Base-by-base conservation (phyloP, 2,329 filamentous ascomycete species). In the Thermochaetoides dissita region DNA sequence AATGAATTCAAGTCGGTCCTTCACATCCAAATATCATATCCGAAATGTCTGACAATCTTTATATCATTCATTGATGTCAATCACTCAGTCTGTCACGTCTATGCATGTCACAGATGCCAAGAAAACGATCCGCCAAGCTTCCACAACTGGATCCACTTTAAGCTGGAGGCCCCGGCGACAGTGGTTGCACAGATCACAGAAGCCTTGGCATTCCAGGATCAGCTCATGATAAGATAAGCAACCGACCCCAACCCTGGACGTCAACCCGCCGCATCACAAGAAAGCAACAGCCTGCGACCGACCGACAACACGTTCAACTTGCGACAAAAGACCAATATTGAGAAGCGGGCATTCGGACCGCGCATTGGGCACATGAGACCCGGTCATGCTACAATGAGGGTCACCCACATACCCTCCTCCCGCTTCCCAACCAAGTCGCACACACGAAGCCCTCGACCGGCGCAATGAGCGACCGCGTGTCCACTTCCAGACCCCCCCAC, bases 381-480 rank as follows among this genome's bases (percentile, higher is more conserved):
- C 9, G 29, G 7, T 12, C 8, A 7, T 7, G 7, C n/a, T 11
- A 39, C 38, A 39, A 34, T 31, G 4, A 29, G 36, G 43, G 43
- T 46, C 46, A 45, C 48, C 9, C 30, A 46, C 36, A 38, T 31
- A 37, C 35, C 41, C 17, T 11, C 35, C 3, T 30, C 12, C 10
- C 11, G 28, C 30, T 37, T 24, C 17, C 17, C 17, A 24, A 24
- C 5, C 5, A 24, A 24, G 17, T 24, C 17, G 17, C 17, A 24
- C 17, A 24, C 40, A 45, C 10, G 40, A 51, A 47, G 49, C 38
- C 44, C 41, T 44, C 36, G 28, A n/a, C 38, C 36, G 38, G 41
- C 43, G 38, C 49, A 48, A 45, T 45, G 40, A 51, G 50, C 43
- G 50, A 48, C 12, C 41, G 43, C 24, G 39, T 45, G 10, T 49